Evolutionary conservation across 495 filamentous ascomycete genomes (phyloP).

Genomic region (Pseudevernia furfuracea): DNA sequence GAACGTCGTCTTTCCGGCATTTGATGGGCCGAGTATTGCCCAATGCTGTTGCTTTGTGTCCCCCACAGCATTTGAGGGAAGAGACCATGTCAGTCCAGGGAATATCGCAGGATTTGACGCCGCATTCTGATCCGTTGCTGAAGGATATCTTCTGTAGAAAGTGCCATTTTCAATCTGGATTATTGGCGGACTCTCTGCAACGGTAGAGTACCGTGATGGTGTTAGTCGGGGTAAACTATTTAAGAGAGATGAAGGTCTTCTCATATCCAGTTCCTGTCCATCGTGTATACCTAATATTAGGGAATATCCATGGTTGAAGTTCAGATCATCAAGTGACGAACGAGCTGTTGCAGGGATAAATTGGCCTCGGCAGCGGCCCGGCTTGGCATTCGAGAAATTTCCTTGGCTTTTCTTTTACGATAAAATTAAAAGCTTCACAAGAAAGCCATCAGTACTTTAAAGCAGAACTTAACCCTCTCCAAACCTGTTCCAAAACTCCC

Average conservation of each 20-base stretch:
- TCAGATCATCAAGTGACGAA: too few relatives aligned
- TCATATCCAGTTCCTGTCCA: conserved; percentile 25
- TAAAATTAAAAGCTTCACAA: background rate
- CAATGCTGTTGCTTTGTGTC: conserved; percentile 46
- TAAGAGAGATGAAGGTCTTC: conserved; percentile 22
- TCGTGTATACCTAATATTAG: too few relatives aligned
- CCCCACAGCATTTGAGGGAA: conserved; percentile 44
- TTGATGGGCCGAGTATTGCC: conserved; percentile 67
- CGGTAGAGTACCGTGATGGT: conserved; percentile 12
- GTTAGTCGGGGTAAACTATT: background rate
- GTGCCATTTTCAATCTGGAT: conserved; percentile 67
- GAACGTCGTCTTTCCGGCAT: conserved; percentile 66
- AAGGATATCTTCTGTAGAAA: conserved; percentile 74
- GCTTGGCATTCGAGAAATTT: conserved; percentile 25
- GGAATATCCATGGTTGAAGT: too few relatives aligned
- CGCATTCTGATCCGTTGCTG: conserved; percentile 33
- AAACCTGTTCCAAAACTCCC: background rate
- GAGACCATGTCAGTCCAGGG: conserved; percentile 53
- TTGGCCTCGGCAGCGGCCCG: conserved; percentile 9
- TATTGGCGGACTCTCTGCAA: conserved; percentile 42
- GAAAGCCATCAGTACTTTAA: background rate
- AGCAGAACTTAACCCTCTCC: background rate
- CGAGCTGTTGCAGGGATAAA: background rate
- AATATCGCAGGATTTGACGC: conserved; percentile 59
- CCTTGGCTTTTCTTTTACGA: conserved; percentile 6